Conservation (phyloP, 306 rosid genomes). For the Ziziphus jujuba region DNA sequence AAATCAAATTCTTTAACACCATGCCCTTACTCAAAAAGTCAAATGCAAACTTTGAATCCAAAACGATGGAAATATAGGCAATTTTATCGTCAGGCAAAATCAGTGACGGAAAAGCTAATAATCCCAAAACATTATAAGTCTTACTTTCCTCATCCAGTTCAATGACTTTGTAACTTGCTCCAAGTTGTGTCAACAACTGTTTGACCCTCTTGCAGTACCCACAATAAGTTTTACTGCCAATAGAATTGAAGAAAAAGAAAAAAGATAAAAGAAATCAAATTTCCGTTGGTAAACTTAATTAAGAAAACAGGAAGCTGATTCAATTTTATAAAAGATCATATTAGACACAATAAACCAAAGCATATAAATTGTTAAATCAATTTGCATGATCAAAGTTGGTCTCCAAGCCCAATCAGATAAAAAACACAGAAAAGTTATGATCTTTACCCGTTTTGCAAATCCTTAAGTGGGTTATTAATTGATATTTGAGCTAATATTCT, state of each 20-base stretch:
- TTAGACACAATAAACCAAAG: neutral
- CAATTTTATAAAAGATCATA: too few species aligned
- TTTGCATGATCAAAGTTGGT: neutral
- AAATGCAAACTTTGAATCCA: neutral
- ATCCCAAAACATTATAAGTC: neutral
- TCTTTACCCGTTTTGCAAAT: too few species aligned
- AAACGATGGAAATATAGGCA: neutral
- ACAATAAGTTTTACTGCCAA: constrained; percentile 81
- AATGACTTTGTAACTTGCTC: constrained; percentile 60
- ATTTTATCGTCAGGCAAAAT: neutral
- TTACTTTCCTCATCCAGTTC: constrained; percentile 70
- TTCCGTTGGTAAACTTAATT: neutral
- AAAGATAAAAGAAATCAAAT: constrained; percentile 3
- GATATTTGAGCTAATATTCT: neutral
- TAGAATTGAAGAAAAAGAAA: neutral
- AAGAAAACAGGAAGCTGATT: neutral
- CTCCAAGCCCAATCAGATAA: neutral
- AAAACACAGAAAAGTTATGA: neutral
- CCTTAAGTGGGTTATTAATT: too few species aligned
- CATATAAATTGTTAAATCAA: neutral
- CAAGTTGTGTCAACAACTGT: constrained; percentile 54
- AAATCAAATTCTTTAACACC: neutral
- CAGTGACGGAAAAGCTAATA: neutral
- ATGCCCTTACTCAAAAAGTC: neutral
- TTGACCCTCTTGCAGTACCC: constrained; percentile 76